Conservation (phyloP, 164 flowering plant species). For the Platanus orientalis region DNA sequence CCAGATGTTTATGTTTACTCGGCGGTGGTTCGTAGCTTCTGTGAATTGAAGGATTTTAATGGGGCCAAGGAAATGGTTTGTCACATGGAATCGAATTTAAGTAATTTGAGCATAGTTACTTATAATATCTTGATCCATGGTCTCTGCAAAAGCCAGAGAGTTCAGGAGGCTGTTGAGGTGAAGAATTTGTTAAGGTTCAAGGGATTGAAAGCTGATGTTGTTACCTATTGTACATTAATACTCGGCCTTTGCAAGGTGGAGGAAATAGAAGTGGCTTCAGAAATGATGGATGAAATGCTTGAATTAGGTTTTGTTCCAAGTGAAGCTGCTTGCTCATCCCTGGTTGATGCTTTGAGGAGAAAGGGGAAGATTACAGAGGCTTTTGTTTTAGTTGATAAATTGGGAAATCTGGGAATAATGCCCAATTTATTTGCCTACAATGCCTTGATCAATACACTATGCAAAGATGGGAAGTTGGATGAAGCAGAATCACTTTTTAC, state of each 20-base stretch:
- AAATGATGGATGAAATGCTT: slow-evolving; percentile 64
- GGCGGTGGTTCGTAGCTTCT: slow-evolving; percentile 51
- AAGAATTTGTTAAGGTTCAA: slow-evolving; percentile 44
- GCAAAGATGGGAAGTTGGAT: slow-evolving; percentile 54
- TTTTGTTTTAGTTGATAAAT: slow-evolving; percentile 44
- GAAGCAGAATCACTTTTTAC: slow-evolving; percentile 55
- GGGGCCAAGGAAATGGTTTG: slow-evolving; percentile 44
- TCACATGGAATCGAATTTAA: slow-evolving; percentile 42
- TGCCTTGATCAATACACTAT: slow-evolving; percentile 67
- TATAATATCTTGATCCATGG: slow-evolving; percentile 79
- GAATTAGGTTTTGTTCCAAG: slow-evolving; percentile 62
- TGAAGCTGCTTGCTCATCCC: slow-evolving; percentile 57
- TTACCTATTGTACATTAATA: slow-evolving; percentile 71
- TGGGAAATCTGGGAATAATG: slow-evolving; percentile 34
- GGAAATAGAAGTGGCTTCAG: slow-evolving; percentile 37
- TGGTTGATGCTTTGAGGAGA: slow-evolving; percentile 70
- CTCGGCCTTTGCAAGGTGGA: slow-evolving; percentile 60
- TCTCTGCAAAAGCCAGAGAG: slow-evolving; percentile 54
- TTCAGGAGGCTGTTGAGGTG: slow-evolving; percentile 57
- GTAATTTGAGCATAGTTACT: slow-evolving; percentile 44
- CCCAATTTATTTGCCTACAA: slow-evolving; percentile 76
- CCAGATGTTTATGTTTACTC: slow-evolving; percentile 57
- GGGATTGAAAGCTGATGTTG: slow-evolving; percentile 60
- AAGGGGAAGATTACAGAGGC: slow-evolving; percentile 53
- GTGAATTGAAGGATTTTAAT: slow-evolving; percentile 59